Evolutionary conservation across 208 protist species (phyloP).

Genomic region (Herpetomonas samuelpessoai): DNA sequence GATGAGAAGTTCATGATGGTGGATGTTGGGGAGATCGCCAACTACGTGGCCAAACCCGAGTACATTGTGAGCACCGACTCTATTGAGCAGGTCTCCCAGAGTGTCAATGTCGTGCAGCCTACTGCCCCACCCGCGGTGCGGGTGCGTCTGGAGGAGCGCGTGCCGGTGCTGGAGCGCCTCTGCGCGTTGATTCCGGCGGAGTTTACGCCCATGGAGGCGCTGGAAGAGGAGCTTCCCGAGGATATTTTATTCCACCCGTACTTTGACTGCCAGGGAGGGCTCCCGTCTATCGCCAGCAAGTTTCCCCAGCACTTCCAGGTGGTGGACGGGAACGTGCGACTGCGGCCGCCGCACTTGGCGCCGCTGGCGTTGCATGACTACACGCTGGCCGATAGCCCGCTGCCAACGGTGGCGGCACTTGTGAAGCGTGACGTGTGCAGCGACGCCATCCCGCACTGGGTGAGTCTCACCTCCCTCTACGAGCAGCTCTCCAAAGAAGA

Average conservation of each 20-base stretch:
- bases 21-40: conserved; percentile 67
- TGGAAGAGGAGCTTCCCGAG: conserved; percentile 79
- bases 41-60: conserved; percentile 75
- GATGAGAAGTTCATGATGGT: conserved; percentile 87
- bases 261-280: conserved; percentile 89
- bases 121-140: conserved; percentile 68
- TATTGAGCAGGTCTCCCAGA: conserved; percentile 44
- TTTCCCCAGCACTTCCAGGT: conserved; percentile 86
- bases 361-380: conserved; percentile 75
- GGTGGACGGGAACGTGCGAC: conserved; percentile 60
- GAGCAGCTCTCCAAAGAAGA: conserved; percentile 69
- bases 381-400: conserved; percentile 57
- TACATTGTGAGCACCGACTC: conserved; percentile 62
- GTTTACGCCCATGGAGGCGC: conserved; percentile 55
- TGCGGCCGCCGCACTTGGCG: conserved; percentile 63
- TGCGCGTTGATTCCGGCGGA: conserved; percentile 53
- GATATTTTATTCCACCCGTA: conserved; percentile 87
- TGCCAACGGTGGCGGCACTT: conserved; percentile 62
- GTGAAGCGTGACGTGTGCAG: conserved; percentile 59
- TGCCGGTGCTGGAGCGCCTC: conserved; percentile 81
- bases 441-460: conserved; percentile 75
- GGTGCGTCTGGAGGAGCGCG: conserved; percentile 75
- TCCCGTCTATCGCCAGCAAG: conserved; percentile 75
- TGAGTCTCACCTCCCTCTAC: conserved; percentile 78
- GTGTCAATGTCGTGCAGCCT: conserved; percentile 48